Conservation (phyloP, 768 basidiomycete genomes). For the Tylopilus subfusipes region DNA sequence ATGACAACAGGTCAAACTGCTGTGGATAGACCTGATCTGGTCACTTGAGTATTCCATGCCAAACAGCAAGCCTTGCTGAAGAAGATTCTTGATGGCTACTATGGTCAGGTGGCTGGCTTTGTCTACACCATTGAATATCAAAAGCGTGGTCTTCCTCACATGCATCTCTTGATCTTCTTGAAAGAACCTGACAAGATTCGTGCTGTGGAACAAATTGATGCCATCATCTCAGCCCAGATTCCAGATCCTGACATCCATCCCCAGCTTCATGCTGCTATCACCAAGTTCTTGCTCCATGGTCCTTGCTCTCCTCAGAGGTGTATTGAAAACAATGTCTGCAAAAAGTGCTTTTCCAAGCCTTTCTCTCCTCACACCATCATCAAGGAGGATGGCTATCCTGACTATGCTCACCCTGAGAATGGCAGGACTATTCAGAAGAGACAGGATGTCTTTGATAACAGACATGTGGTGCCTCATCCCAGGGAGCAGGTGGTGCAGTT, state of each 20-base stretch:
- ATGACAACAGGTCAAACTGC: slow-evolving; percentile 32
- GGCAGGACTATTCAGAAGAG: no score
- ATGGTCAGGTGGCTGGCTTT: slow-evolving; percentile 41
- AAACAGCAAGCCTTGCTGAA: slow-evolving; percentile 37
- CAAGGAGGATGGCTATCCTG: neutral
- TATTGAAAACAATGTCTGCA: neutral
- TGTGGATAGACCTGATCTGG: slow-evolving; percentile 46
- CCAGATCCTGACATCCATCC: neutral
- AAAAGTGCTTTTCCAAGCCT: neutral
- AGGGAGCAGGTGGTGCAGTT: no score
- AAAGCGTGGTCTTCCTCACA: neutral
- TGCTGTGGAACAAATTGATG: neutral
- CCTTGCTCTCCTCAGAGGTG: neutral
- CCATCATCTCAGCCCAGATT: neutral
- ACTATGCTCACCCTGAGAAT: no score
- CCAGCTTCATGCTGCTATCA: neutral
- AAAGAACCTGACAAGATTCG: neutral
- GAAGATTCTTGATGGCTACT: no score
- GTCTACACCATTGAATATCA: slow-evolving; percentile 47
- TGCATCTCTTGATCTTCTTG: neutral
- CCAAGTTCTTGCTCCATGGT: neutral
- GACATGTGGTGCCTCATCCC: no score
- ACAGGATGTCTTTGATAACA: no score
- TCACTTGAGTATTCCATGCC: slow-evolving; percentile 41
- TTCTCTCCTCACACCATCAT: neutral